Evolutionary conservation across 768 basidiomycete species (phyloP).

Genomic region (Panaeolus cyanescens): DNA sequence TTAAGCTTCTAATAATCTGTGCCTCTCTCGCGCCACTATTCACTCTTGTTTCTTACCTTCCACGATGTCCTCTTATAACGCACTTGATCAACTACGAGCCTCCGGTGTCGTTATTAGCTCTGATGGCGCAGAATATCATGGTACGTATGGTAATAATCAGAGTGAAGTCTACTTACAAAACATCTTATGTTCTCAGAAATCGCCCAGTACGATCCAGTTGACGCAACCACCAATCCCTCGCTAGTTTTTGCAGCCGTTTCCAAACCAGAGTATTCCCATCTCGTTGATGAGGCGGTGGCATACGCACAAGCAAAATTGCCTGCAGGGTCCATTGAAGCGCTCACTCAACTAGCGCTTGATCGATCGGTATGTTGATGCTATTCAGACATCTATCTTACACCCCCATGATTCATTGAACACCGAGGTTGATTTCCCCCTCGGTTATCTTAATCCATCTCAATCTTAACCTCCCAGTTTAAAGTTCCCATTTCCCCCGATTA

Average conservation of each 20-base stretch:
- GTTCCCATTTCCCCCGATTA: constrained; percentile 1
- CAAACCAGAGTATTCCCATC: constrained; percentile 32
- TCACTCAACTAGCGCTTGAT: constrained; percentile 29
- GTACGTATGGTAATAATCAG: constrained; percentile 17
- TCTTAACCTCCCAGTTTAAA: no score
- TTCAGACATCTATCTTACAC: background rate
- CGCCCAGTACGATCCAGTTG: constrained; percentile 27
- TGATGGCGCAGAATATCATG: constrained; percentile 35
- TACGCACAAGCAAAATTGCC: constrained; percentile 19
- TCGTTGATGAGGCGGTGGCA: constrained; percentile 29
- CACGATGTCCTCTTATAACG: constrained; percentile 9
- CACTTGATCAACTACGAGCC: constrained; percentile 27
- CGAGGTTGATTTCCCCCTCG: no score
- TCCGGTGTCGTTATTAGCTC: constrained; percentile 33
- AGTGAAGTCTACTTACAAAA: background rate
- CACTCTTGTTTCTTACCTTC: background rate
- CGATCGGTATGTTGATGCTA: constrained; percentile 22
- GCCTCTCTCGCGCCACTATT: background rate
- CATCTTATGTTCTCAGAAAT: constrained; percentile 22
- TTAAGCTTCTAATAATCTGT: background rate
- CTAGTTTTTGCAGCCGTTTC: constrained; percentile 32
- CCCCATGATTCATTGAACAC: no score
- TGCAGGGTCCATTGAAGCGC: constrained; percentile 16
- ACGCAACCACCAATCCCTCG: constrained; percentile 40
- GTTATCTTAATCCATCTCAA: background rate